phyloP scores from a whole-genome alignment of 1,284 basidiomycete genomes.

The Pyrrhoderma noxium region DNA sequence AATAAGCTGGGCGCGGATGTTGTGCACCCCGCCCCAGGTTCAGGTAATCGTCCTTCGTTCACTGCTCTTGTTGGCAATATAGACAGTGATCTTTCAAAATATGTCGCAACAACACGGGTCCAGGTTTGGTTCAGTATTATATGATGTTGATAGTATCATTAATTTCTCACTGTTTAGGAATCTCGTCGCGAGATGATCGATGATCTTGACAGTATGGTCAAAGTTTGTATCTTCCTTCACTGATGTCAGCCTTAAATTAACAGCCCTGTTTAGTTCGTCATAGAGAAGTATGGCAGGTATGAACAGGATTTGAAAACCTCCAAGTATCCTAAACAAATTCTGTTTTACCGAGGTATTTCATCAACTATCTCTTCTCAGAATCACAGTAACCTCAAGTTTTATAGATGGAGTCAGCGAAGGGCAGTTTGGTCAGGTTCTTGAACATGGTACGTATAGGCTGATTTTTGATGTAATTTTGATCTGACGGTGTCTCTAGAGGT shows the following conservation, averaged over 20 bases:
- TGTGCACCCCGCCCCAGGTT: conserved; percentile 70
- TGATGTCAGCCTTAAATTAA: conserved; percentile 10
- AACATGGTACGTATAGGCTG: conserved; percentile 36
- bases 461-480: neutral
- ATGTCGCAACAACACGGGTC: conserved; percentile 48
- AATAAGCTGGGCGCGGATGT: conserved; percentile 67
- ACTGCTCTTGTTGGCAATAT: conserved; percentile 69
- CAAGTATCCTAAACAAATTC: conserved; percentile 54
- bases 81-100: conserved; percentile 55
- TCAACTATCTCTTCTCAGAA: conserved; percentile 1
- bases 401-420: conserved; percentile 76
- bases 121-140: conserved; percentile 30
- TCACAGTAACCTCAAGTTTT: conserved; percentile 5
- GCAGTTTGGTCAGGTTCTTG: conserved; percentile 64
- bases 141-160: neutral
- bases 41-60: conserved; percentile 66
- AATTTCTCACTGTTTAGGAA: conserved; percentile 20
- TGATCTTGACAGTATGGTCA: conserved; percentile 55
- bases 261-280: conserved; percentile 34
- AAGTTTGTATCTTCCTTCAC: conserved; percentile 29
- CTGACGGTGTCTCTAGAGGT: conserved; percentile 37
- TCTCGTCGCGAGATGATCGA: conserved; percentile 70
- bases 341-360: conserved; percentile 61
- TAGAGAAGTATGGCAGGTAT: conserved; percentile 51
- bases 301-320: conserved; percentile 46